These are phyloP conservation scores for Aspergillus quadrilineatus DNA, from an alignment of 2,329 filamentous ascomycete genomes.

Conservation along the genomic window DNA sequence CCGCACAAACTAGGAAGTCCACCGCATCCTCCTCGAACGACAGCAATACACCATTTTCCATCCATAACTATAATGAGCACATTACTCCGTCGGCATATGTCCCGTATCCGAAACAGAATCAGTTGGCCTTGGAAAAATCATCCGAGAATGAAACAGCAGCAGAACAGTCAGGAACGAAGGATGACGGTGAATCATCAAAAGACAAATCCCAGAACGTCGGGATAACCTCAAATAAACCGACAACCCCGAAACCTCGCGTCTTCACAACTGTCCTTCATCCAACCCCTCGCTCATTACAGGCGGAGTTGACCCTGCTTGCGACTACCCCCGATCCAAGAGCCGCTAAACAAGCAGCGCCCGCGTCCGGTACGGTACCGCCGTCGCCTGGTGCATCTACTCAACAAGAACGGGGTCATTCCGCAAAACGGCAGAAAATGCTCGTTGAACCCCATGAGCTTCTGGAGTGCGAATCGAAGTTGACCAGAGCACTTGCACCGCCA, in stretches of 20 bases:
- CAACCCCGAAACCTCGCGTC: conserved; percentile 56
- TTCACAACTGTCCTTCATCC: conserved; percentile 82
- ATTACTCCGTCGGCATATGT: conserved; percentile 85
- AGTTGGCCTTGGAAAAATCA: conserved; percentile 31
- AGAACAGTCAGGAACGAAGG: conserved; percentile 23
- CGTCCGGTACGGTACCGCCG: conserved; percentile 51
- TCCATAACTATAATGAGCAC: conserved; percentile 89
- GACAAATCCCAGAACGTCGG: conserved; percentile 59
- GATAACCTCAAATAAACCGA: conserved; percentile 51
- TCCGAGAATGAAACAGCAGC: conserved; percentile 27
- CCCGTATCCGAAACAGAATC: conserved; percentile 62
- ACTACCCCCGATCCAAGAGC: conserved; percentile 63
- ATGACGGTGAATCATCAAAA: conserved; percentile 48
- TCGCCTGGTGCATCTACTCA: conserved; percentile 70
- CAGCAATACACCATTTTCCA: conserved; percentile 70
- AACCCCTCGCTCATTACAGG: conserved; percentile 71
- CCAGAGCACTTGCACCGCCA: conserved; percentile 70
- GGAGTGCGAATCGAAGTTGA: conserved; percentile 72
- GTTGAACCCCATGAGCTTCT: conserved; percentile 72
- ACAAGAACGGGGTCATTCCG: conserved; percentile 51
- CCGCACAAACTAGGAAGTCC: conserved; percentile 58
- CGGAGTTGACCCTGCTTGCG: conserved; percentile 74
- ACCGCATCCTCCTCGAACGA: conserved; percentile 57
- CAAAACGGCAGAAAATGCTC: conserved; percentile 73
- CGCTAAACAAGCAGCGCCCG: conserved; percentile 47